phyloP scores from a whole-genome alignment of 768 basidiomycete genomes.

The Jaapia argillacea region DNA sequence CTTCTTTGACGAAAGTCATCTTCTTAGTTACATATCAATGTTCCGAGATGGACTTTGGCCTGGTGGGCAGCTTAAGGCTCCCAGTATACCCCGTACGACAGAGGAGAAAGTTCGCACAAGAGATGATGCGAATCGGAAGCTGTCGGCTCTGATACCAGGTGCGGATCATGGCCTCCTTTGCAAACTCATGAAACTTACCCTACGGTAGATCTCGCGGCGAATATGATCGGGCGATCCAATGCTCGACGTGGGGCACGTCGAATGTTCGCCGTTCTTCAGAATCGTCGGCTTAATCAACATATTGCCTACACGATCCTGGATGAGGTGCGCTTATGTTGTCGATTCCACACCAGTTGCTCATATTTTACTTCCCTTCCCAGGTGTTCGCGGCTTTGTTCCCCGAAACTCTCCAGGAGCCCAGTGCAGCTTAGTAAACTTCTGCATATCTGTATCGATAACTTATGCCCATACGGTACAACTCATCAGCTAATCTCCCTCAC shows the following conservation, averaged over 20 bases:
- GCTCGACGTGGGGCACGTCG: conserved; percentile 87
- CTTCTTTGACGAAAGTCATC: conserved; percentile 55
- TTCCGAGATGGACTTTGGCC: conserved; percentile 81
- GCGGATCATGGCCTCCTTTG: conserved; percentile 3
- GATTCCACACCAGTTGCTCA: no score
- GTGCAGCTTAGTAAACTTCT: no score
- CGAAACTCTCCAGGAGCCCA: no score
- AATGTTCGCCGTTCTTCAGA: conserved; percentile 91
- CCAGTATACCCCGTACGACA: conserved; percentile 54
- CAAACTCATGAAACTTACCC: background rate
- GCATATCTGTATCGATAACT: no score
- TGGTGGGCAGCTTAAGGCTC: conserved; percentile 60
- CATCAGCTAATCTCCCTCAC: no score
- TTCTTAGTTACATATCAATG: conserved; percentile 53
- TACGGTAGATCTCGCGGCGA: conserved; percentile 76
- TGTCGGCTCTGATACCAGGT: conserved; percentile 91
- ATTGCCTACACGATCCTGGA: conserved; percentile 82
- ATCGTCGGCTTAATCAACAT: conserved; percentile 90
- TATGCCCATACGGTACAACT: no score
- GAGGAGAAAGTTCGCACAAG: conserved; percentile 76
- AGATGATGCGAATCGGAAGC: conserved; percentile 83
- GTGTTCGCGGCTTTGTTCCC: conserved; percentile 54
- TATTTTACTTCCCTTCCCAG: conserved; percentile 20
- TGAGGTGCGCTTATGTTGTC: conserved; percentile 64
- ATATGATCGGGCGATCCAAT: conserved; percentile 97